Evolutionary conservation across 768 basidiomycete species (phyloP), one percentile per base, ranked within the genome.

Genomic region (Termitomyces sp.): DNA sequence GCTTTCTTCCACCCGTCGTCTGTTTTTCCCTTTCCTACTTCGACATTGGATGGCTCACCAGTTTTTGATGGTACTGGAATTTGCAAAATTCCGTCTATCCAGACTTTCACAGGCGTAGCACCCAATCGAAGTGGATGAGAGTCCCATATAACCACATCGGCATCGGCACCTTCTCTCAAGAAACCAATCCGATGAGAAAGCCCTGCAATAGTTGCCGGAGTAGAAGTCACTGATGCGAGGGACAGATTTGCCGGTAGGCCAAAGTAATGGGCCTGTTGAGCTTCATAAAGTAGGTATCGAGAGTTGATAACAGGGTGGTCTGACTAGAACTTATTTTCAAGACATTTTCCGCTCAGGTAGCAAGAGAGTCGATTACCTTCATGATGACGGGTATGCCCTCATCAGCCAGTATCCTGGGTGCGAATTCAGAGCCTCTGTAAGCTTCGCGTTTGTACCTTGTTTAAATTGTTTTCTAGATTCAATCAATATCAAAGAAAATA

Each of bases 31-130:
- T 74, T 75, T 6, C 77, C 78, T 18, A 76, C 68, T 24, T 76
- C 70, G 18, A 79, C 73, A 55, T 81, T 73, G 18, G 65, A 63
- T n/a, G 70, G 66, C 60, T 74, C 68, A 4, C 66, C 68, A 1
- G 69, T 67, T 57, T 77, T 73, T 5, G 71, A 63, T 18, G 78
- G 77, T n/a, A 73, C 69, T 47, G 76, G 75, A 51, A 89, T 76
- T 64, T 95, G 92, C 4, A 83, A 67, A 57, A 92, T 84, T 2
- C 93, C 93, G 68, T 97, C 94, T 61, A 95, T 90, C 77, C 86
- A 95, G 27, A 90, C 84, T 56, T 86, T 84, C 13, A 74, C 67
- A 0, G 91, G 92, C 0, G 88, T 90, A 3, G 91, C 86, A 54
- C 87, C 90, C 22, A 90, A 72, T 29, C 78, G 77, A 29, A 93